Evolutionary conservation across 192 early-diverging fungal genomes (phyloP).

Genomic region (Helicostylum pulchrum): DNA sequence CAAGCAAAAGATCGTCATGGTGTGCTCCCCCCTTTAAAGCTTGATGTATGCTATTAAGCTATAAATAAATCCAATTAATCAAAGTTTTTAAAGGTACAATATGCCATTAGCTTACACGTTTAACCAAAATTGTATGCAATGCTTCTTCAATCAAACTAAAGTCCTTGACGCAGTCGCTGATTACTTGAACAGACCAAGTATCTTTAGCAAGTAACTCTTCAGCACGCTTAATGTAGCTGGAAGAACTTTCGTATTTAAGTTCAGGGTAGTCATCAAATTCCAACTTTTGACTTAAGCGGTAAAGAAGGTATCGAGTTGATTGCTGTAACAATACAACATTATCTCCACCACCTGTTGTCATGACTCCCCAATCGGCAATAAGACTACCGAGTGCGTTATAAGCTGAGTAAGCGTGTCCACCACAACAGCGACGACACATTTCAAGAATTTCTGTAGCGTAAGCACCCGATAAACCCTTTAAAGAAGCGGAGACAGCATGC

Average conservation of each 20-base stretch:
- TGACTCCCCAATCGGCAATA: slow-evolving; percentile 60
- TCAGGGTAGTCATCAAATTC: slow-evolving; percentile 26
- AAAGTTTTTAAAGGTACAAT: neutral
- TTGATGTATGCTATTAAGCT: slow-evolving; percentile 20
- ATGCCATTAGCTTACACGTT: slow-evolving; percentile 10
- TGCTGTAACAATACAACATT: slow-evolving; percentile 50
- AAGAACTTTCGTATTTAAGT: slow-evolving; percentile 17
- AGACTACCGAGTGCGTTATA: slow-evolving; percentile 61
- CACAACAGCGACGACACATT: slow-evolving; percentile 49
- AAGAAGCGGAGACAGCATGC: slow-evolving; percentile 52
- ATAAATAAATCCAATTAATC: neutral
- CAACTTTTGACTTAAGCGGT: slow-evolving; percentile 22
- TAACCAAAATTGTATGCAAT: slow-evolving; percentile 21
- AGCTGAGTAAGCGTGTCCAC: slow-evolving; percentile 66
- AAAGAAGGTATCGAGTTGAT: slow-evolving; percentile 44
- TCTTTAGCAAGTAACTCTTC: slow-evolving; percentile 6
- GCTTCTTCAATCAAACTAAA: slow-evolving; percentile 20
- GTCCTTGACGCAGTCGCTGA: slow-evolving; percentile 8
- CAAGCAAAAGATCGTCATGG: slow-evolving; percentile 33
- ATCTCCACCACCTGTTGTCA: slow-evolving; percentile 57
- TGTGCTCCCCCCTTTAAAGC: slow-evolving; percentile 11
- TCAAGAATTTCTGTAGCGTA: slow-evolving; percentile 51
- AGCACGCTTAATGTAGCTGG: slow-evolving; percentile 16
- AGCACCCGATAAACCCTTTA: slow-evolving; percentile 52
- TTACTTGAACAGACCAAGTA: slow-evolving; percentile 15